These are phyloP conservation scores for Ogataea ganodermae DNA, from an alignment of 805 yeast genomes.

Conservation along the genomic window DNA sequence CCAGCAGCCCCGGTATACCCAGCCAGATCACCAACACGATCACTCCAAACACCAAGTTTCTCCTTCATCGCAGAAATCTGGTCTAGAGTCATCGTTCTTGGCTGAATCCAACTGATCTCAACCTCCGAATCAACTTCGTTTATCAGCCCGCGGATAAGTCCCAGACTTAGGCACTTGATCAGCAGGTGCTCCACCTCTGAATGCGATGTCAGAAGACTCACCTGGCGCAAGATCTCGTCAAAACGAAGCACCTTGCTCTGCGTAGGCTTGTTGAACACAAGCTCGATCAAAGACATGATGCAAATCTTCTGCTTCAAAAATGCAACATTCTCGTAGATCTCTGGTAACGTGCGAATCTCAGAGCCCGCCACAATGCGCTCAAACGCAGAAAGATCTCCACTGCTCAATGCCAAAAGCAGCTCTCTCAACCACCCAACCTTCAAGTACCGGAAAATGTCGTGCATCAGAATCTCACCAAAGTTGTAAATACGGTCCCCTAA, in stretches of 20 bases:
- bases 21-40: constrained; percentile 66
- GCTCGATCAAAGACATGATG: constrained; percentile 86
- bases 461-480: constrained; percentile 92
- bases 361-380: constrained; percentile 39
- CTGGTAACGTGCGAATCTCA: constrained; percentile 21
- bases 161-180: constrained; percentile 86
- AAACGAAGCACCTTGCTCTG: constrained; percentile 74
- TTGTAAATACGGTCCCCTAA: constrained; percentile 91
- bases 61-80: constrained; percentile 79
- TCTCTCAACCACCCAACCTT: constrained; percentile 68
- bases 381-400: constrained; percentile 74
- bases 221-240: constrained; percentile 63
- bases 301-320: constrained; percentile 89
- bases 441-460: constrained; percentile 64
- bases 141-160: constrained; percentile 83
- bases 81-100: constrained; percentile 80
- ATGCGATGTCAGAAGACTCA: constrained; percentile 59
- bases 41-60: constrained; percentile 77
- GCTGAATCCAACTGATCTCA: constrained; percentile 92
- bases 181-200: constrained; percentile 87
- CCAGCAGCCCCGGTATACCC: constrained; percentile 62
- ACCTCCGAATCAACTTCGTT: constrained; percentile 83
- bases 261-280: constrained; percentile 75
- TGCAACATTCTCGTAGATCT: constrained; percentile 53
- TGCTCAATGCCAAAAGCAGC: constrained; percentile 67